Percentiles rank a stretch among this genome's conserved stretches.
These are phyloP conservation scores for Kazachstania bromeliacearum DNA, from an alignment of 805 yeast genomes.

Conservation along the genomic window DNA sequence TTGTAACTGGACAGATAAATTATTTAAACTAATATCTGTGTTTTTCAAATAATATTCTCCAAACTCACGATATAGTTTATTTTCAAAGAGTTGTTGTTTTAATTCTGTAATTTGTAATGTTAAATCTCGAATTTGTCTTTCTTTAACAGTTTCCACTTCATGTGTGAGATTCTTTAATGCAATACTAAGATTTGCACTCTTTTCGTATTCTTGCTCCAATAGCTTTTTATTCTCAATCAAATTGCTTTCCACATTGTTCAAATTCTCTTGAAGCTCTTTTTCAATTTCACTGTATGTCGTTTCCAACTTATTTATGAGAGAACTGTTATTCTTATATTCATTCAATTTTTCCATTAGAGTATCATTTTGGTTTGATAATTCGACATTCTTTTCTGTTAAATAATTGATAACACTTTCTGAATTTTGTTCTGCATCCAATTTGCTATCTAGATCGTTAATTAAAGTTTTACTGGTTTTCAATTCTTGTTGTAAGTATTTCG, in stretches of 20 bases:
- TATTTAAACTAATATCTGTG: too few species aligned
- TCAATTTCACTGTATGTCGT: neutral
- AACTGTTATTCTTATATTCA: conserved; percentile 26
- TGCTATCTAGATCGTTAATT: conserved; percentile 22
- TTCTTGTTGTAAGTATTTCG: conserved; percentile 1
- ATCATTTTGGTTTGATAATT: conserved; percentile 29
- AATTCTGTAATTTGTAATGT: neutral
- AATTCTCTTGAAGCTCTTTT: neutral
- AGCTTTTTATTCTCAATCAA: neutral
- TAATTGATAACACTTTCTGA: conserved; percentile 29
- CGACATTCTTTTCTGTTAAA: conserved; percentile 30
- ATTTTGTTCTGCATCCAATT: conserved; percentile 22
- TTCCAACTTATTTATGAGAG: neutral
- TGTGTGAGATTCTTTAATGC: neutral
- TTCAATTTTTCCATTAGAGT: conserved; percentile 31
- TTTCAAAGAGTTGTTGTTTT: neutral
- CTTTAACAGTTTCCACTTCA: neutral
- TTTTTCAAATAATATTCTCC: neutral
- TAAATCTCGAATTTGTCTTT: neutral
- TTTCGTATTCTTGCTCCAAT: conserved; percentile 1
- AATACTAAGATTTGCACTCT: neutral
- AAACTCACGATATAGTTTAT: neutral
- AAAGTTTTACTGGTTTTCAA: conserved; percentile 10
- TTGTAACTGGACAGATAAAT: neutral
- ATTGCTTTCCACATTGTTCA: neutral